Evolutionary conservation across 805 yeast species (phyloP).

Genomic region (Metschnikowia dekortorum): DNA sequence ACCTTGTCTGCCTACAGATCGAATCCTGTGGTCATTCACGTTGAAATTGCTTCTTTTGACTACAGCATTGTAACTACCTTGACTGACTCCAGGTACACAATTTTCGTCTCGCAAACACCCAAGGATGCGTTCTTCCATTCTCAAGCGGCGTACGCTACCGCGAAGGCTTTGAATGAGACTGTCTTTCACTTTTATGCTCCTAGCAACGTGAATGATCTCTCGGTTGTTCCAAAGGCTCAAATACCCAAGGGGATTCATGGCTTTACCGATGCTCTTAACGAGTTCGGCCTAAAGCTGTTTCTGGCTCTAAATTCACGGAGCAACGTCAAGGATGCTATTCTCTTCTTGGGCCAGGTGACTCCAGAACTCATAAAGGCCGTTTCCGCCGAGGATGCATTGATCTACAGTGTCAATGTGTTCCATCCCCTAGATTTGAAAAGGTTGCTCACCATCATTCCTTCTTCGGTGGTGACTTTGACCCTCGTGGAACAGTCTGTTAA

Average conservation of each 20-base stretch:
- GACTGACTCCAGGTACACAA: constrained; percentile 62
- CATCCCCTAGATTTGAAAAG: constrained; percentile 65
- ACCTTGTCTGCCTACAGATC: constrained; percentile 32
- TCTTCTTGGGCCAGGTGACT: constrained; percentile 60
- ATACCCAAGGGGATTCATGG: constrained; percentile 3
- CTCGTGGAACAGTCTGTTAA: constrained; percentile 59
- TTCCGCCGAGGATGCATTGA: constrained; percentile 36
- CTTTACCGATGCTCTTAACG: constrained; percentile 21
- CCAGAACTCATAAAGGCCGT: constrained; percentile 40
- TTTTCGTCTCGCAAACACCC: constrained; percentile 62
- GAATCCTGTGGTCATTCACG: constrained; percentile 54
- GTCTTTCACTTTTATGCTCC: constrained; percentile 68
- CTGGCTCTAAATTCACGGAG: constrained; percentile 23
- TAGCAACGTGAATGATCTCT: constrained; percentile 16
- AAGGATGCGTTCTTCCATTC: constrained; percentile 52
- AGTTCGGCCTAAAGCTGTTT: constrained; percentile 28
- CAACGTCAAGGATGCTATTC: constrained; percentile 46
- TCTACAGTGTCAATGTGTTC: constrained; percentile 59
- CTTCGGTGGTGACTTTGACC: constrained; percentile 50
- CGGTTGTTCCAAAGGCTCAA: not conserved
- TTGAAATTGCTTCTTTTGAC: constrained; percentile 56
- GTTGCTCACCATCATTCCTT: constrained; percentile 50
- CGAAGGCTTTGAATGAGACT: constrained; percentile 46
- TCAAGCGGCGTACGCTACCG: constrained; percentile 53
- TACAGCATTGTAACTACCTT: constrained; percentile 66